These are phyloP conservation scores for Abrus precatorius DNA, from an alignment of 306 rosid species.

Conservation along the genomic window DNA sequence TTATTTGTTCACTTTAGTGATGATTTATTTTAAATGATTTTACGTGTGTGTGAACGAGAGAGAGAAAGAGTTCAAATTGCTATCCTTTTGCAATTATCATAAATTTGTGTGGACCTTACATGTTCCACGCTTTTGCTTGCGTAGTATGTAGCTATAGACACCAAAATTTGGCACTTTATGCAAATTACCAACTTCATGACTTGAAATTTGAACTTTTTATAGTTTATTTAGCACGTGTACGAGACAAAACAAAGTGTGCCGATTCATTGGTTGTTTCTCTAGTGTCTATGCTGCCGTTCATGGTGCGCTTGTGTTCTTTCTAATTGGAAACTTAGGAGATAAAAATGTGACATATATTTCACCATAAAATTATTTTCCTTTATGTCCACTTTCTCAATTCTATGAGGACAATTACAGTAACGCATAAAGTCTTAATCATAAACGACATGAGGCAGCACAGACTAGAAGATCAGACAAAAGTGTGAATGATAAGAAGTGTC, in stretches of 20 bases:
- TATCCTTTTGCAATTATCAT: neutral
- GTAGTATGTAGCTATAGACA: neutral
- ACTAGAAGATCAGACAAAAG: slow-evolving; percentile 38
- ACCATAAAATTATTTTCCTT: neutral
- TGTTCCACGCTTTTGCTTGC: slow-evolving; percentile 2
- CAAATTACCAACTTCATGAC: neutral
- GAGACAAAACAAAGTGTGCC: slow-evolving; percentile 58
- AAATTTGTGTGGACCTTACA: slow-evolving; percentile 1
- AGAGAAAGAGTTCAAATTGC: neutral
- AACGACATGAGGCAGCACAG: slow-evolving; percentile 41
- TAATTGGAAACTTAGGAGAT: neutral
- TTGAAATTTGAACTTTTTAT: neutral
- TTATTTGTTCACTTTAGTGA: neutral
- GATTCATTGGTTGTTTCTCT: slow-evolving; percentile 42
- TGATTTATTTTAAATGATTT: neutral
- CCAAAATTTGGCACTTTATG: slow-evolving; percentile 16
- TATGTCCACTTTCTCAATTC: neutral
- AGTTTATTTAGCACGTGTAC: slow-evolving; percentile 17
- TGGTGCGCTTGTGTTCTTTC: slow-evolving; percentile 19
- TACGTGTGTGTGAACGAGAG: neutral
- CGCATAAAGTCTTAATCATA: slow-evolving; percentile 33
- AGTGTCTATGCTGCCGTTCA: slow-evolving; percentile 16
- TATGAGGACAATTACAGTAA: slow-evolving; percentile 24
- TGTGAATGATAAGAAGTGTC: neutral
- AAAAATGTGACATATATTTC: slow-evolving; percentile 23